Conservation (phyloP, 2,329 filamentous ascomycete species). For the Neofusicoccum sp. region DNA sequence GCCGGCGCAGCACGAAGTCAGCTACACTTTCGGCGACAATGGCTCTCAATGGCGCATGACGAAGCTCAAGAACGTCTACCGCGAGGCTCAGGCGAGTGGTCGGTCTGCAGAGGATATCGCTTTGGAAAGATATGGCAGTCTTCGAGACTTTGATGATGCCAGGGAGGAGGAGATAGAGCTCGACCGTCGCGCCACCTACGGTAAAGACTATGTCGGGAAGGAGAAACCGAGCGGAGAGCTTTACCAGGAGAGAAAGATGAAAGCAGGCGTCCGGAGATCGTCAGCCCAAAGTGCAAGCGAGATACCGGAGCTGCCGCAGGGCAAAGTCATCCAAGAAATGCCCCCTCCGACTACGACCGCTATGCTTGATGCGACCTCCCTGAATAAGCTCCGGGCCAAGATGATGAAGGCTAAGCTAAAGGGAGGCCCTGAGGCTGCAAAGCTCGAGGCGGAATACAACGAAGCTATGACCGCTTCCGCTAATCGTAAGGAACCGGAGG, state of each 20-base stretch:
- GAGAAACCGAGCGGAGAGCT: slow-evolving; percentile 87
- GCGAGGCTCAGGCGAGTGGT: slow-evolving; percentile 72
- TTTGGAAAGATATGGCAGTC: slow-evolving; percentile 74
- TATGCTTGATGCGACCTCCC: slow-evolving; percentile 70
- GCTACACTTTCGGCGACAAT: slow-evolving; percentile 85
- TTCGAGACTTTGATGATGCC: slow-evolving; percentile 88
- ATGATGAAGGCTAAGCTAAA: slow-evolving; percentile 95
- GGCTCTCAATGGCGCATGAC: slow-evolving; percentile 97
- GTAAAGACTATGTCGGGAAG: slow-evolving; percentile 80
- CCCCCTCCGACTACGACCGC: slow-evolving; percentile 51
- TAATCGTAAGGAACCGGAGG: slow-evolving; percentile 61
- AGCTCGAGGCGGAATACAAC: slow-evolving; percentile 84
- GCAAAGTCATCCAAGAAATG: slow-evolving; percentile 60
- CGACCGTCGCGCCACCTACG: slow-evolving; percentile 80
- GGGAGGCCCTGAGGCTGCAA: slow-evolving; percentile 71
- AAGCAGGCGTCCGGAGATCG: slow-evolving; percentile 54
- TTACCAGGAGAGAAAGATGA: slow-evolving; percentile 72
- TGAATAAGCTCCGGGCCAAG: slow-evolving; percentile 89
- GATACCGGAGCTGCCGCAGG: slow-evolving; percentile 50
- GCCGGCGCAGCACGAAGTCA: slow-evolving; percentile 63
- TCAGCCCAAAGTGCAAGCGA: slow-evolving; percentile 21
- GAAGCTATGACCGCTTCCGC: slow-evolving; percentile 63
- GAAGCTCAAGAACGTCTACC: slow-evolving; percentile 84
- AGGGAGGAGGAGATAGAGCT: slow-evolving; percentile 91
- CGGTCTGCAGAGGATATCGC: slow-evolving; percentile 81